Percentiles rank a stretch among this genome's conserved stretches.
Conservation (phyloP, 2,329 filamentous ascomycete species). For the Dendrostoma leiphaemia region DNA sequence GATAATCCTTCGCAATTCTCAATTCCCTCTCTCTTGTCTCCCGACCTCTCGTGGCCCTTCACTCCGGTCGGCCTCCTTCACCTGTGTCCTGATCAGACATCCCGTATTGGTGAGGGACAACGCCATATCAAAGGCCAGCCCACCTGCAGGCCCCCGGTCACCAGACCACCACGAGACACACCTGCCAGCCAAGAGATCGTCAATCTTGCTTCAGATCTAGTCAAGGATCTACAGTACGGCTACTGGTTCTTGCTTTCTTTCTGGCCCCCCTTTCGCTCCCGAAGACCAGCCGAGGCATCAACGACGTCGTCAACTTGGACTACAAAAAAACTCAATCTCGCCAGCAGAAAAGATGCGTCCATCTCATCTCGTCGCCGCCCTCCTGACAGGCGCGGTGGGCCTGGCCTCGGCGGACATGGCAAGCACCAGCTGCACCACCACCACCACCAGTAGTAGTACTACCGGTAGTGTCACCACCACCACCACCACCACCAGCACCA, state of each 20-base stretch:
- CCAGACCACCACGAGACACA: neutral
- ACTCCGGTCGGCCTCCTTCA: too few species aligned
- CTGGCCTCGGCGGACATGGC: conserved; percentile 2
- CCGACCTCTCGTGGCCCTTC: too few species aligned
- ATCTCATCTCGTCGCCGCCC: conserved; percentile 9
- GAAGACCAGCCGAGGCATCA: too few species aligned
- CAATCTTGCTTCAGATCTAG: neutral
- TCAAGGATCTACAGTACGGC: neutral
- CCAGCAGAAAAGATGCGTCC: conserved; percentile 6
- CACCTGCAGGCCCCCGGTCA: neutral
- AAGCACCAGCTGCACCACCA: neutral
- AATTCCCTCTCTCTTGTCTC: neutral
- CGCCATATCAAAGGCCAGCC: neutral
- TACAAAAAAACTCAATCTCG: neutral
- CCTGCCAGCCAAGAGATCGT: neutral
- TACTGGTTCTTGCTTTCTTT: too few species aligned
- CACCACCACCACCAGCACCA: neutral
- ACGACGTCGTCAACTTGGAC: too few species aligned
- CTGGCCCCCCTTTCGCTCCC: too few species aligned
- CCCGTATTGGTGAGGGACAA: neutral
- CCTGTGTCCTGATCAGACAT: neutral
- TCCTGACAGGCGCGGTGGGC: conserved; percentile 1
- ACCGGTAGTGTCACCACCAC: neutral
- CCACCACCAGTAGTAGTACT: neutral
- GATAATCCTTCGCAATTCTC: neutral